Base-by-base conservation (phyloP, 306 rosid genomes). In the Rosa multiflora region DNA sequence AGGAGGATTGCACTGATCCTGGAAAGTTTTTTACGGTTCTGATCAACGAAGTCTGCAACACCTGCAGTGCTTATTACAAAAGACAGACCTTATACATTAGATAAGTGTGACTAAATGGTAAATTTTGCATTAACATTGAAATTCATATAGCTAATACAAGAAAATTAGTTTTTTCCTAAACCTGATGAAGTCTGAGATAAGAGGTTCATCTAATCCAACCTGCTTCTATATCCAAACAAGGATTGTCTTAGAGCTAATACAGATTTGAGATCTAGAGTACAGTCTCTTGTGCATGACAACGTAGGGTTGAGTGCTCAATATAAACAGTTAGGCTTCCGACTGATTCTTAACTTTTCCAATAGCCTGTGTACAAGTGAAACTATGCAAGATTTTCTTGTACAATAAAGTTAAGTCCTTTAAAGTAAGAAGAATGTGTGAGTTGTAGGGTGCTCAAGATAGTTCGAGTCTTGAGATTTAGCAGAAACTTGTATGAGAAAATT, bases 1-100 rank as follows among this genome's bases (percentile, higher is more conserved):
- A 94, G 97, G 49, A 88, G 87, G 67, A 94, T 53, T 26, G 97
- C 94, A 83, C 84, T 92, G 79, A 92, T 72, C 78, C 81, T 76
- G 7, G 99, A 86, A 73, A 94, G 85, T 81, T 73, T 87, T 81
- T 82, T 88, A 13, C 89, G 92, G 81, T 94, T 92, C 70, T 62
- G 78, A 89, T 92, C 99, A 81, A 94, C 92, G 79, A 87, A 87
- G 77, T 91, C 84, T 53, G 94, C 92, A 73, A 89, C 82, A 72
- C 90, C 97, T 94, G 88, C 70, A 77, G 83, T 21, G 51, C 73
- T 69, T 63, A 74, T 84, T 76, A 62, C 20, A 59, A 9, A 58
- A 59, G 66, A 59, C 32, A 62, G 42, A 29, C 9, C 42, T 62
- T 29, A 12, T 29, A 23, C 20, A 29, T 29, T 37, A 6, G 62